Conservation (phyloP, 2,329 filamentous ascomycete species). For the Hypoxylon sp. region DNA sequence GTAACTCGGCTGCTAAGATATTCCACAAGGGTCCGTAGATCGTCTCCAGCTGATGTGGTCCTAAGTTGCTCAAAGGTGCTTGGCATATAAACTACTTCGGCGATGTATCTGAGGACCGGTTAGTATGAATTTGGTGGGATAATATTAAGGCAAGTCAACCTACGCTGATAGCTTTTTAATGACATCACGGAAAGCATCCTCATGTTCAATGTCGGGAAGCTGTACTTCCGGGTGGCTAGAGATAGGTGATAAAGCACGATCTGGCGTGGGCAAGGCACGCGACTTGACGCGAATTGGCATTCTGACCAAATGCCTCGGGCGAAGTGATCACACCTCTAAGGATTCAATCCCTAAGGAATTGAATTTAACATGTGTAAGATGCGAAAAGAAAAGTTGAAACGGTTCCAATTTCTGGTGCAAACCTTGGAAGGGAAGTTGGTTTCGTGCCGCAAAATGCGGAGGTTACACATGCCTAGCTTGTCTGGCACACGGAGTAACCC, state of each 20-base stretch:
- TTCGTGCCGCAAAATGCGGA: constrained; percentile 34
- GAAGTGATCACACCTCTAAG: neutral
- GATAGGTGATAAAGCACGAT: constrained; percentile 58
- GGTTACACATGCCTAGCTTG: constrained; percentile 9
- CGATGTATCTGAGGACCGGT: constrained; percentile 68
- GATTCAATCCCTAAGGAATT: constrained; percentile 7
- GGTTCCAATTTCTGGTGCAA: neutral
- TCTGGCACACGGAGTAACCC: neutral
- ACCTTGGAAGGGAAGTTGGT: neutral
- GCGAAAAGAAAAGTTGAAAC: constrained; percentile 10
- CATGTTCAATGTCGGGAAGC: constrained; percentile 70
- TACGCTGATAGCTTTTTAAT: constrained; percentile 78
- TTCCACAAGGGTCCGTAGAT: constrained; percentile 71
- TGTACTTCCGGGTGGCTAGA: constrained; percentile 50
- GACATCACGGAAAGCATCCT: constrained; percentile 74
- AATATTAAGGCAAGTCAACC: constrained; percentile 44
- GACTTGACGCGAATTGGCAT: constrained; percentile 62
- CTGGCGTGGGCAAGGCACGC: constrained; percentile 50
- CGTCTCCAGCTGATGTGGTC: constrained; percentile 74
- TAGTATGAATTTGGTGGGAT: constrained; percentile 20
- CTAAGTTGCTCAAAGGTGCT: constrained; percentile 81
- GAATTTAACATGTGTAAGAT: neutral
- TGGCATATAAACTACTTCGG: constrained; percentile 73
- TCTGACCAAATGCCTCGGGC: constrained; percentile 16
- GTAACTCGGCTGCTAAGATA: constrained; percentile 75